phyloP scores from a whole-genome alignment of 345 rosid species.

The Brassica cretica region DNA sequence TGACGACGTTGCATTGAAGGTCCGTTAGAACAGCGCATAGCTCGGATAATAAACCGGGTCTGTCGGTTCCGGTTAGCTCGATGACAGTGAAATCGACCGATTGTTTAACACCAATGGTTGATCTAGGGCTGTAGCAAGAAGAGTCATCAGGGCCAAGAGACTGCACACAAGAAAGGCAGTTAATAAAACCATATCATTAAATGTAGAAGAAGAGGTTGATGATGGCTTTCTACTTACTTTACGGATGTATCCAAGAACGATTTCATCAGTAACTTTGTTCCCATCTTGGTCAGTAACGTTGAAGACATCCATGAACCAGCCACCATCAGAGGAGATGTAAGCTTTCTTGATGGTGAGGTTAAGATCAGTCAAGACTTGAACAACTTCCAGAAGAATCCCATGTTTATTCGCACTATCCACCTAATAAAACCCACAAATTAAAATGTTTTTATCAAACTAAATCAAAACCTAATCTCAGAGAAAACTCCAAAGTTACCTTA shows the following conservation, averaged over 20 bases:
- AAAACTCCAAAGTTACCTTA: slow-evolving; percentile 41
- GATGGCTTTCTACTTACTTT: slow-evolving; percentile 38
- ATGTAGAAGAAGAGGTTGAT: too few relatives aligned
- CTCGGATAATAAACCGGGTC: slow-evolving; percentile 90
- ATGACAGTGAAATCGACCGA: slow-evolving; percentile 67
- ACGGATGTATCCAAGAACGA: slow-evolving; percentile 63
- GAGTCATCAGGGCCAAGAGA: slow-evolving; percentile 65
- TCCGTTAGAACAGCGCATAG: slow-evolving; percentile 77
- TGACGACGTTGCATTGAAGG: slow-evolving; percentile 74
- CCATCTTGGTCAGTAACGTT: slow-evolving; percentile 89
- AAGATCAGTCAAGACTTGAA: slow-evolving; percentile 86
- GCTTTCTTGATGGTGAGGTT: slow-evolving; percentile 84
- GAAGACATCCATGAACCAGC: slow-evolving; percentile 99
- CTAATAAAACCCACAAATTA: slow-evolving; percentile 36
- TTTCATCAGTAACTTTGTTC: slow-evolving; percentile 71
- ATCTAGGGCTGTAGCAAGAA: slow-evolving; percentile 60
- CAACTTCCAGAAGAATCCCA: slow-evolving; percentile 91
- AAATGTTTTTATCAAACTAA: not conserved
- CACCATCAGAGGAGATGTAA: slow-evolving; percentile 91
- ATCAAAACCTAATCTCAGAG: not conserved
- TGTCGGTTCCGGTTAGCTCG: slow-evolving; percentile 83
- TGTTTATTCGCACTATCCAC: slow-evolving; percentile 91
- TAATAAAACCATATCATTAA: too few relatives aligned
- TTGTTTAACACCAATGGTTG: slow-evolving; percentile 63
- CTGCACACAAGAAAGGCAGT: slow-evolving; percentile 36